A percentile compares a stretch with the other conserved stretches of the same genome.
Evolutionary conservation across 306 rosid species (phyloP).

Genomic region (Phaseolus lunatus): DNA sequence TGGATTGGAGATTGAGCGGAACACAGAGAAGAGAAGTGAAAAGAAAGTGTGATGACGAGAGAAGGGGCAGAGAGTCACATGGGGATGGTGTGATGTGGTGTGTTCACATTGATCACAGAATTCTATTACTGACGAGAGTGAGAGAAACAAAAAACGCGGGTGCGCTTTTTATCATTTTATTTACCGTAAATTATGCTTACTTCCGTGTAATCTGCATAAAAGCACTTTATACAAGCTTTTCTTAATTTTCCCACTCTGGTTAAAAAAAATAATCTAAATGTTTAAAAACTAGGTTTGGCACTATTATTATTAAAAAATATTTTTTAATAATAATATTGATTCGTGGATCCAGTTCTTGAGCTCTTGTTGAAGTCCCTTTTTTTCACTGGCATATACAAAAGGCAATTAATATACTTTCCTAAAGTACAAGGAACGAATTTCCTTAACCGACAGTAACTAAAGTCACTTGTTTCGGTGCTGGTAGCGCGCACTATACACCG

Average conservation of each 20-base stretch:
- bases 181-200: slow-evolving; percentile 7
- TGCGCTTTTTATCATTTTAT: slow-evolving; percentile 5
- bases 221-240: neutral
- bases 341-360: neutral
- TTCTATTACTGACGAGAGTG: slow-evolving; percentile 8
- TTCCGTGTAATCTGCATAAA: neutral
- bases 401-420: neutral
- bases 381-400: neutral
- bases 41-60: neutral
- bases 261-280: too few species aligned
- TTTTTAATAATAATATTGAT: too few species aligned
- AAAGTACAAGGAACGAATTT: neutral
- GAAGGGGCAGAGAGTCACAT: slow-evolving; percentile 54
- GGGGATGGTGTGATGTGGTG: slow-evolving; percentile 46
- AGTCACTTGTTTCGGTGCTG: neutral
- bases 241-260: neutral
- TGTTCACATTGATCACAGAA: neutral
- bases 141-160: slow-evolving; percentile 63
- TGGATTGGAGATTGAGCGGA: neutral
- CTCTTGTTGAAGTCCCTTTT: neutral
- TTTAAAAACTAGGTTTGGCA: too few species aligned
- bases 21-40: neutral
- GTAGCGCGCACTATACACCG: neutral
- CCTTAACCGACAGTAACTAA: slow-evolving; percentile 7
- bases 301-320: too few species aligned